Base-by-base conservation (phyloP, 2,329 filamentous ascomycete genomes). In the Colletotrichum truncatum region DNA sequence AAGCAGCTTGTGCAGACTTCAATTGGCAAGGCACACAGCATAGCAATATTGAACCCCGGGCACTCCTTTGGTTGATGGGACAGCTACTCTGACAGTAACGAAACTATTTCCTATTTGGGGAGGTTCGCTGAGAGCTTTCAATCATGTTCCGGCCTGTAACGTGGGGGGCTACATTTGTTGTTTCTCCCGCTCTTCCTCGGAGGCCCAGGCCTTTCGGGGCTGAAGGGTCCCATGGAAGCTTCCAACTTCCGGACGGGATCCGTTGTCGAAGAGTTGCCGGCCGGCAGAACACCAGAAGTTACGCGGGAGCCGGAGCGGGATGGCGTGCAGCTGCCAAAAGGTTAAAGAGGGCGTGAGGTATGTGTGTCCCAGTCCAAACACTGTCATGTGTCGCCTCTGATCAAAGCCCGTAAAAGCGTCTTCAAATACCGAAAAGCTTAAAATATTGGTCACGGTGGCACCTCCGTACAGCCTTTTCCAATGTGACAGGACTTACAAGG, bases 261-360 rank as follows among this genome's bases (percentile, higher is more conserved):
- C 57, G 62, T 51, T 61, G 57, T 43, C 57, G 14, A 43, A 23
- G 9, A 28, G 9, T 38, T 65, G 57, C 57, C 62, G 43, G 62
- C 62, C 62, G 57, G 16, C 10, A 32, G 45, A 16, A 28, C 32
- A 16, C 16, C 14, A 11, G 16, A 23, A 41, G n/a, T 28, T 48
- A 41, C 21, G 28, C 57, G 49, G 43, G 62, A 62, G 34, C 41
- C 58, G 49, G 51, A 55, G 43, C 62, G 57, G 62, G 62, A 65
- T 65, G 62, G 43, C 62, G 62, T 62, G 62, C 62, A 65, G 62
- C 57, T 65, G 62, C 57, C 62, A 65, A 65, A 64, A 55, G 57
- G 38, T 62, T 62, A 56, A 62, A 43, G 25, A 18, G 39, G 18
- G 25, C 46, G 58, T 39, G 48, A 38, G 39, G 58, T 60, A 23